phyloP scores from a whole-genome alignment of 176 grass and related monocot genomes.

The Bromus sterilis region DNA sequence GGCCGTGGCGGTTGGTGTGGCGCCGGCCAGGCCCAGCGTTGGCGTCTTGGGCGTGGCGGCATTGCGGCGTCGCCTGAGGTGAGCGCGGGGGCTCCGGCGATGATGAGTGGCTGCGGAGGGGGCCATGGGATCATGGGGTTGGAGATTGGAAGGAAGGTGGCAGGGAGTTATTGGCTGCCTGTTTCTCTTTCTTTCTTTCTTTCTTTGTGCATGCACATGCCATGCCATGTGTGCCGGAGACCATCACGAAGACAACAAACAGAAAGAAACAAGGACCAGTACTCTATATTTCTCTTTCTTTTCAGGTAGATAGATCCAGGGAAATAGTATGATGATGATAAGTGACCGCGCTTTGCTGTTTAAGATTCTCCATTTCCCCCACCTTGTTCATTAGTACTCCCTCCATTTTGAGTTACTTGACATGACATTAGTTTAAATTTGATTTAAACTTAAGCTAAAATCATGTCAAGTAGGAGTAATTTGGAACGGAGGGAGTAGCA shows the following conservation, averaged over 20 bases:
- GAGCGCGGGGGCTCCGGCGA: slow-evolving; percentile 3
- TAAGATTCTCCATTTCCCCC: background rate
- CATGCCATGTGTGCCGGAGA: slow-evolving; percentile 8
- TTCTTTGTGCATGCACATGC: slow-evolving; percentile 37
- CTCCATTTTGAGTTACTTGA: too few relatives aligned
- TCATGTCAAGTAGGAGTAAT: too few relatives aligned
- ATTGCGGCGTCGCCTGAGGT: slow-evolving; percentile 14
- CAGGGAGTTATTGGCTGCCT: slow-evolving; percentile 5
- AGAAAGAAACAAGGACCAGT: background rate
- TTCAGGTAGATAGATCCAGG: background rate
- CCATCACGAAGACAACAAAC: background rate
- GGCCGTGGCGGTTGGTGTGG: slow-evolving; percentile 22
- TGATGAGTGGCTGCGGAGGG: background rate
- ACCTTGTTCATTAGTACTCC: too few relatives aligned
- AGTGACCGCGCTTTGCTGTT: slow-evolving; percentile 8
- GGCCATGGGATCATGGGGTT: slow-evolving; percentile 26
- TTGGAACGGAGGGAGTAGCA: too few relatives aligned
- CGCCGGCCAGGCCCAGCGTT: background rate
- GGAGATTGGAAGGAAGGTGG: background rate
- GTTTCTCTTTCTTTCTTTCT: too few relatives aligned
- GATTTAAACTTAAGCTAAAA: too few relatives aligned
- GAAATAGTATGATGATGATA: background rate
- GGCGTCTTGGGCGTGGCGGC: background rate
- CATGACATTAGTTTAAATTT: too few relatives aligned
- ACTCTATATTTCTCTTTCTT: background rate